A percentile compares a stretch with the other conserved stretches of the same genome.
These are phyloP conservation scores for Tremella fuciformis DNA, from an alignment of 768 basidiomycete genomes.

Conservation along the genomic window DNA sequence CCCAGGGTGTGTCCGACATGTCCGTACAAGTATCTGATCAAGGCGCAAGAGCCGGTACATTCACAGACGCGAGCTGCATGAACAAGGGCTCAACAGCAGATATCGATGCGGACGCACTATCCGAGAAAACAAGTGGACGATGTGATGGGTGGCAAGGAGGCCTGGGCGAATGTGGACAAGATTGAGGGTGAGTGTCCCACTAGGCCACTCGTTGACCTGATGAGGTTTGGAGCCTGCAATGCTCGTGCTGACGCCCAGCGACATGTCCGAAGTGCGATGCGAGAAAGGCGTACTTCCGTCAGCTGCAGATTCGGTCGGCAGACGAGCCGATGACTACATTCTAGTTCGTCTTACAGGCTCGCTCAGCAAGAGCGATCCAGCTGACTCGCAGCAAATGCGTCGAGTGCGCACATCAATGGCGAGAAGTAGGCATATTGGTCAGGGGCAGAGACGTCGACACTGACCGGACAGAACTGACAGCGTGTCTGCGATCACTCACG, in stretches of 20 bases:
- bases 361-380: no score
- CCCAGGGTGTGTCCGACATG: slow-evolving; percentile 66
- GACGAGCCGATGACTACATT: slow-evolving; percentile 54
- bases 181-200: slow-evolving; percentile 62
- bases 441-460: background rate
- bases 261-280: slow-evolving; percentile 78
- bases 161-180: slow-evolving; percentile 90
- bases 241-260: slow-evolving; percentile 45
- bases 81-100: slow-evolving; percentile 52
- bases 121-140: slow-evolving; percentile 92
- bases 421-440: slow-evolving; percentile 40
- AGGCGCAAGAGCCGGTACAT: background rate
- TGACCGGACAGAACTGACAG: slow-evolving; percentile 1
- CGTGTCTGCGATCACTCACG: no score
- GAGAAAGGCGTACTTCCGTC: slow-evolving; percentile 84
- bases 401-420: slow-evolving; percentile 49
- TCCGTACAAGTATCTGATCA: slow-evolving; percentile 89
- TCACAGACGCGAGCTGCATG: background rate
- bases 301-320: slow-evolving; percentile 80
- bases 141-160: slow-evolving; percentile 87
- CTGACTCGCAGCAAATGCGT: slow-evolving; percentile 46
- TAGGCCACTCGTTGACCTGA: background rate
- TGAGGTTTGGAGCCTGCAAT: slow-evolving; percentile 42
- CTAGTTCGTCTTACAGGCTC: slow-evolving; percentile 44
- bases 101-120: slow-evolving; percentile 82